phyloP scores from a whole-genome alignment of 202 grass and related monocot species.

The Cymbopogon flexuosus region DNA sequence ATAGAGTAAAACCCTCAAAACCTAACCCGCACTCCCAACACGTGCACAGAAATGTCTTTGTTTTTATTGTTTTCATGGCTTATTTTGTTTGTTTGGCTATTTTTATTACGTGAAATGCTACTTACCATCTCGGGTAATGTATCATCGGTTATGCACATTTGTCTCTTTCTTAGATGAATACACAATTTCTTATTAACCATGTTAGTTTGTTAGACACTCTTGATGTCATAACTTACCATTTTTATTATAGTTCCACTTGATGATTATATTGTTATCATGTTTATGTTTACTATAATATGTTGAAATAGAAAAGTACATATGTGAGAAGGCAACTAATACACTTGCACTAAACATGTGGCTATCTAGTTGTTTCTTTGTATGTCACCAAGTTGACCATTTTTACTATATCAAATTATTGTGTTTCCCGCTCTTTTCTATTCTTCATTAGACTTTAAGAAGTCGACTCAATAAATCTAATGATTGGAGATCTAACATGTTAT shows the following conservation, averaged over 20 bases:
- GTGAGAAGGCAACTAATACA: neutral
- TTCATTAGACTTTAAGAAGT: neutral
- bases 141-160: neutral
- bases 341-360: neutral
- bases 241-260: neutral
- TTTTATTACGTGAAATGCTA: neutral
- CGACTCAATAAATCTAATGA: neutral
- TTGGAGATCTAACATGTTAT: neutral
- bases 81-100: neutral
- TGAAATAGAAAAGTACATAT: neutral
- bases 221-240: neutral
- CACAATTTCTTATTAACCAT: neutral
- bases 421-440: neutral
- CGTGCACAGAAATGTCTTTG: neutral
- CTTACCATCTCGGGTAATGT: too few relatives aligned
- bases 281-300: neutral
- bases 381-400: neutral
- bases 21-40: too few relatives aligned
- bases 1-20: too few relatives aligned
- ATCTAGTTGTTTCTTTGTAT: neutral
- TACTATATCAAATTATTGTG: neutral
- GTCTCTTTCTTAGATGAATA: neutral
- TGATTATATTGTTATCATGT: neutral
- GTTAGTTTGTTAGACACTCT: neutral
- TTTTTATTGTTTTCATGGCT: neutral